Evolutionary conservation across 768 basidiomycete species (phyloP), one percentile per base, ranked within the genome.

Genomic region (Crepidotus variabilis): DNA sequence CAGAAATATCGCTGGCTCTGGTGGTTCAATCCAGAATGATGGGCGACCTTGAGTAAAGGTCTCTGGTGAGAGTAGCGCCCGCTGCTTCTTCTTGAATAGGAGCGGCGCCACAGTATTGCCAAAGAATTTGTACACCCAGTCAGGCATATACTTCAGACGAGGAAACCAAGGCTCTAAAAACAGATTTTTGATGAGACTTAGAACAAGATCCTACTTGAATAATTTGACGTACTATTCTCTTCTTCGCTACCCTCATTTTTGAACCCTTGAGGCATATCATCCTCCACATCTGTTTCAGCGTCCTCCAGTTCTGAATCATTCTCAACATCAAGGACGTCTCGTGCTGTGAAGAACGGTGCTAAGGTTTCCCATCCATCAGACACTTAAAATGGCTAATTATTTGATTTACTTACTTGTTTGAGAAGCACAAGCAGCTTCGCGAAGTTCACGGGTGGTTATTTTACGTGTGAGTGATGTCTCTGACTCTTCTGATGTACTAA

Each of bases 121-220:
- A 5, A 57, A 57, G 8, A 52, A 57, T 20, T 53, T 46, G 51
- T 57, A 57, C 33, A 52, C 34, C 56, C 56, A 57, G 52, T 54
- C 23, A 13, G 56, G 51, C 56, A 57, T 57, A 11, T 52, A 52
- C 33, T 35, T 22, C 6, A 51, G 56, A 24, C 52, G 10, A 1
- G 24, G 36, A 34, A 57, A 57, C 56, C 56, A 57, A 28, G 28
- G 28, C 28, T 28, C 28, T 52, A n/a, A n/a, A n/a, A n/a, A n/a
- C n/a, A n/a, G 20, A 13, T 55, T n/a, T 14, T 22, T 57, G 28
- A 20, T 11, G 21, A 28, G 0, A 57, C n/a, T n/a, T n/a, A n/a
- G 20, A 53, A 43, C 28, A 20, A 34, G 39, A 32, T 18, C 33
- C 2, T 22, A 46, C 20, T 14, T 5, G 16, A 43, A 16, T 21